phyloP scores from a whole-genome alignment of 2,329 filamentous ascomycete genomes.

The Colletotrichum sublineola region DNA sequence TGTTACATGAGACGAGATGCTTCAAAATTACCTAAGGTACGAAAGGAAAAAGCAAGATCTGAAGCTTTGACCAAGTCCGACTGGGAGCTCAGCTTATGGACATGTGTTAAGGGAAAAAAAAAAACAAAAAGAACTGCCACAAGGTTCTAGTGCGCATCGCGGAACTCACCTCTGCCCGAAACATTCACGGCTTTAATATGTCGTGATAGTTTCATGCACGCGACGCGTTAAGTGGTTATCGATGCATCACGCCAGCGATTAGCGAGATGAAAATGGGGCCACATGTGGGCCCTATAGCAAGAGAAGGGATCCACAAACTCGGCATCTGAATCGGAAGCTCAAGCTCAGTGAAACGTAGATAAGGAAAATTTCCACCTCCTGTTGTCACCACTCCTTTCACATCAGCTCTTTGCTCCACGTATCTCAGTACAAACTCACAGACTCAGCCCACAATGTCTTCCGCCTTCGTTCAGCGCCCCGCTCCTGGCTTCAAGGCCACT shows the following conservation, averaged over 20 bases:
- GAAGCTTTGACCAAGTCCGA: not conserved
- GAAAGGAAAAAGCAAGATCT: not conserved
- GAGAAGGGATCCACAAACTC: constrained; percentile 14
- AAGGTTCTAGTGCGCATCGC: not conserved
- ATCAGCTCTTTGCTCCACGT: not conserved
- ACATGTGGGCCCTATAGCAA: constrained; percentile 14
- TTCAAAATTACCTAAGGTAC: not conserved
- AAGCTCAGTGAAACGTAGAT: constrained; percentile 14
- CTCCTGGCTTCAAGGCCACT: constrained; percentile 63
- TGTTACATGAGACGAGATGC: not conserved
- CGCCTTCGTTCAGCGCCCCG: constrained; percentile 63
- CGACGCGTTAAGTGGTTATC: constrained; percentile 10
- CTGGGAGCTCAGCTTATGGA: not conserved
- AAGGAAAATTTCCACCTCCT: constrained; percentile 28
- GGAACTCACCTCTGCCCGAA: not conserved
- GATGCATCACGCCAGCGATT: constrained; percentile 15
- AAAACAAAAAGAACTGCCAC: not conserved
- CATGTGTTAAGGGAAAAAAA: not conserved
- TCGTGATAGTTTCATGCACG: constrained; percentile 9
- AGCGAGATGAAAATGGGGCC: constrained; percentile 21
- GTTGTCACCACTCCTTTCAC: constrained; percentile 18
- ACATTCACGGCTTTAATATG: not conserved
- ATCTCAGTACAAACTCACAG: not conserved
- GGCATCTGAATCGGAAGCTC: constrained; percentile 11
- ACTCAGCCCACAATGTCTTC: constrained; percentile 54